Conservation (phyloP, 768 basidiomycete genomes). For the Cystoderma amianthinum region DNA sequence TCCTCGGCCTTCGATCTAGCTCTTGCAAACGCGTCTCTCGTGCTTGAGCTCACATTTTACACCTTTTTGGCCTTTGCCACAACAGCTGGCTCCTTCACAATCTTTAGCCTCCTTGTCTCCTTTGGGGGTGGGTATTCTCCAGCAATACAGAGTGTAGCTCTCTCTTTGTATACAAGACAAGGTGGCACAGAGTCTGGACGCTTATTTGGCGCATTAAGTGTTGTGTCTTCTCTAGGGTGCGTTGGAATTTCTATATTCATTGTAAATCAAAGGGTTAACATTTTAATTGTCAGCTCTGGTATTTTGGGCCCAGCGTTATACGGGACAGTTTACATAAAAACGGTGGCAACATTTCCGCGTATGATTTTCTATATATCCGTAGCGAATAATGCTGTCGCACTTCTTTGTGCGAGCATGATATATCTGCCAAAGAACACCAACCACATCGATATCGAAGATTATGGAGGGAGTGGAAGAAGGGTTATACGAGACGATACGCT, state of each 20-base stretch:
- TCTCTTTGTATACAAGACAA: conserved; percentile 53
- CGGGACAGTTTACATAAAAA: conserved; percentile 63
- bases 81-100: conserved; percentile 42
- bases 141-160: conserved; percentile 62
- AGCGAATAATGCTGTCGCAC: conserved; percentile 28
- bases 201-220: conserved; percentile 77
- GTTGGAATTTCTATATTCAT: conserved; percentile 6
- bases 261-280: background rate
- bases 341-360: conserved; percentile 63
- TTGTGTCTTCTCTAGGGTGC: conserved; percentile 63
- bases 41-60: conserved; percentile 49
- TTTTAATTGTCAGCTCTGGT: conserved; percentile 36
- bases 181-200: conserved; percentile 60
- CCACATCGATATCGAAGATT: too few species aligned
- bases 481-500: too few species aligned
- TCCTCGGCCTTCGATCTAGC: conserved; percentile 60
- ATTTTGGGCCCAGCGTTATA: conserved; percentile 70
- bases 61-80: conserved; percentile 39
- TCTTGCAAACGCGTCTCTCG: conserved; percentile 55
- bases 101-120: conserved; percentile 41
- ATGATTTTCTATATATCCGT: conserved; percentile 61
- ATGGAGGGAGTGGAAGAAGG: too few species aligned
- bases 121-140: conserved; percentile 61
- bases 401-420: conserved; percentile 40
- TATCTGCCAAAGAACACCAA: conserved; percentile 24